These are phyloP conservation scores for Entrophospora sp. DNA, from an alignment of 192 early-diverging fungal genomes.

Conservation along the genomic window DNA sequence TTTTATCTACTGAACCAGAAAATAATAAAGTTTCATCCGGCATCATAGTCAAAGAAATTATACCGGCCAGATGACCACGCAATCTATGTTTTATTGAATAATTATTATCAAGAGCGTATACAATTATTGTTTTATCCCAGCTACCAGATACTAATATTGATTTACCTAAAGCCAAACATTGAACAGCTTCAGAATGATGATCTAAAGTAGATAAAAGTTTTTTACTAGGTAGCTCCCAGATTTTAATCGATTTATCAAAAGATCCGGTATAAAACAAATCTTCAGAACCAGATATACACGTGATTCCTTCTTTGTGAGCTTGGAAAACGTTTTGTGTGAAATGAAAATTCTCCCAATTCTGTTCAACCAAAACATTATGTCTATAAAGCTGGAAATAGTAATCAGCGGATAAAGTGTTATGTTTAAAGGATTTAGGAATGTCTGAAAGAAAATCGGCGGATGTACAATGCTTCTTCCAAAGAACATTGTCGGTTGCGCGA, in stretches of 20 bases:
- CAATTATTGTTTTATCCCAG: constrained; percentile 7
- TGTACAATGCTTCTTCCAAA: constrained; percentile 5
- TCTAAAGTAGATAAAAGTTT: not conserved
- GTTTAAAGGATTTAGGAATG: not conserved
- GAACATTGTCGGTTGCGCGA: constrained; percentile 9
- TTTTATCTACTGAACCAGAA: constrained; percentile 10
- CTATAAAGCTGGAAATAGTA: constrained; percentile 5
- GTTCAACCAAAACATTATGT: not conserved
- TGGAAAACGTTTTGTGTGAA: not conserved
- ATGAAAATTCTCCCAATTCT: not conserved
- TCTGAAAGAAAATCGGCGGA: not conserved
- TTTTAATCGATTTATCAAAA: constrained; percentile 5
- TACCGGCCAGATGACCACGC: not conserved
- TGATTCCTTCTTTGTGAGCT: not conserved
- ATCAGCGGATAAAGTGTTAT: not conserved
- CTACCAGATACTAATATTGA: not conserved
- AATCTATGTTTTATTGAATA: not conserved
- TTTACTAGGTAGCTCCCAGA: not conserved
- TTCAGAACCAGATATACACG: not conserved
- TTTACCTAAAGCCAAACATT: not conserved
- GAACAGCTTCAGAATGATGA: not conserved
- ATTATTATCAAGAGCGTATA: not conserved
- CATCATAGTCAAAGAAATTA: not conserved
- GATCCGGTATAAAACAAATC: constrained; percentile 1
- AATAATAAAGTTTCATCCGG: not conserved